Evolutionary conservation across 148 eudicot genomes (phyloP).

Genomic region (Heliamphora exappendiculata): DNA sequence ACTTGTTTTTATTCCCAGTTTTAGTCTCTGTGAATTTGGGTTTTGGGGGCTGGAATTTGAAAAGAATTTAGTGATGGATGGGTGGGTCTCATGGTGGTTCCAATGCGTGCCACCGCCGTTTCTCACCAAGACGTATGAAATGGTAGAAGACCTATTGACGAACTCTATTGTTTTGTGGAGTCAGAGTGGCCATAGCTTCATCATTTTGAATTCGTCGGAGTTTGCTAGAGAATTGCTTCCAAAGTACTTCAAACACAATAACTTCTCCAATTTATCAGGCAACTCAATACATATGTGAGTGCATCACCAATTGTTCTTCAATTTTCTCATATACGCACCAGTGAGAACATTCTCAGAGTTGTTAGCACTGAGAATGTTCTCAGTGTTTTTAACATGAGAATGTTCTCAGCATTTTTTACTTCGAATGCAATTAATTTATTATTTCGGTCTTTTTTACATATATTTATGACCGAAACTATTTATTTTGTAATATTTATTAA

Average conservation of each 20-base stretch:
- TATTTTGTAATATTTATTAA: no score
- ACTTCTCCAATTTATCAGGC: constrained; percentile 49
- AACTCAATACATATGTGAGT: constrained; percentile 52
- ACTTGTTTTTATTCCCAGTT: neutral
- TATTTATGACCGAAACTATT: no score
- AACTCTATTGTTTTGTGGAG: constrained; percentile 37
- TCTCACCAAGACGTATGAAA: constrained; percentile 37
- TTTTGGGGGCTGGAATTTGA: neutral
- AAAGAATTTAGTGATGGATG: constrained; percentile 24
- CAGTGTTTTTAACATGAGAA: no score
- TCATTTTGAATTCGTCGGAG: constrained; percentile 46
- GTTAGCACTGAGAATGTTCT: no score
- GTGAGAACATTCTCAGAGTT: no score
- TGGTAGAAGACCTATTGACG: constrained; percentile 38
- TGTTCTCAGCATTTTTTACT: no score
- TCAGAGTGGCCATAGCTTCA: constrained; percentile 32
- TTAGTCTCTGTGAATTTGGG: neutral
- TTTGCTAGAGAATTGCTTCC: no score
- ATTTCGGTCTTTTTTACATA: no score
- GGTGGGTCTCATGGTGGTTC: constrained; percentile 28
- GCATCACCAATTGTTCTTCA: neutral
- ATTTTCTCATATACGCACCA: no score
- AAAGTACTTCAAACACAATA: constrained; percentile 44
- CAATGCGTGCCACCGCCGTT: constrained; percentile 36
- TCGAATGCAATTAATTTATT: no score